Base-by-base conservation (phyloP, 1,284 basidiomycete species). In the Mixia osmundae region DNA sequence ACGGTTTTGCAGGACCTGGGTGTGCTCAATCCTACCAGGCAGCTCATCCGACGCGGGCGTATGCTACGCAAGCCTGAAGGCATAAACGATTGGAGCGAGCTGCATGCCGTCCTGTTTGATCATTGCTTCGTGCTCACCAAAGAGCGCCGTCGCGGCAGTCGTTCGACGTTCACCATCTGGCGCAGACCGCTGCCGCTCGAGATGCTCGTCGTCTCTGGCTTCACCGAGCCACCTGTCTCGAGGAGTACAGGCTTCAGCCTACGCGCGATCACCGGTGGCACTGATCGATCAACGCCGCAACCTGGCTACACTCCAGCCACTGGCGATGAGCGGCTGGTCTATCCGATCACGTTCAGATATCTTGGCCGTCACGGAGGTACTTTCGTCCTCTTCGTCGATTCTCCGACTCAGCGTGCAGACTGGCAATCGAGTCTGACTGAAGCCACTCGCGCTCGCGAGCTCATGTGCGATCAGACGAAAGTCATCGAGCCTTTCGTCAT, bases 61-160 rank as follows among this genome's bases (percentile, higher is more conserved):
- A 59, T 89, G 12, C 63, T 76, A 38, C 67, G 80, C 29, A 78
- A 85, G 48, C 73, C 79, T 11, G 83, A 89, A 40, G 73, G 68
- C n/a, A 39, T 43, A 3, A 44, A 44, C 16, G 73, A 71, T 21
- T 85, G 78, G 76, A 72, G 69, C 30, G 83, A 91, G 50, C 60
- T 87, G 3, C 75, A 74, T 46, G 73, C 83, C 3, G 64, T 91
- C 39, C 60, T 94, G 3, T 89, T 94, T 53, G 87, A 91, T 54
- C 80, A 89, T 54, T 94, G 89, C 50, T 57, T 87, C 50, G 77
- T 89, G 28, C 69, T 85, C 61, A 82, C 78, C 10, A 87, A 83
- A 54, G 59, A 69, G 2, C 36, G 38, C 3, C 25, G 39, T 4
- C 36, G 73, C 71, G 50, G 77, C 37, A 68, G 71, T 2, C 49